Evolutionary conservation across 2,329 filamentous ascomycete species (phyloP), one percentile per base, ranked within the genome.

Genomic region (Incumbomyces lentus): DNA sequence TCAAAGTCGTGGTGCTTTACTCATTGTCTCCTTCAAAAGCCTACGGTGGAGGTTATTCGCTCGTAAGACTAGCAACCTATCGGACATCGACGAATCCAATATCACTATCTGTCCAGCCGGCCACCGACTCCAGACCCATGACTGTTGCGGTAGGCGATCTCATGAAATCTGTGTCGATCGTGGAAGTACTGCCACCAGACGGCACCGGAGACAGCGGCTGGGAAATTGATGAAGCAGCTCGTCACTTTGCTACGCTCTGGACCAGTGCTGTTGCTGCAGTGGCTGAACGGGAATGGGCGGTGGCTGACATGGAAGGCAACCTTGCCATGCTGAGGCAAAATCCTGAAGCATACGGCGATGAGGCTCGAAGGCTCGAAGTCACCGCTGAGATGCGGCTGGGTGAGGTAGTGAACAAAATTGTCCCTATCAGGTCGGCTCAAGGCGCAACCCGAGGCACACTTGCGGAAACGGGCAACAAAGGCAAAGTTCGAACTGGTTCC

Each of bases 351-450:
- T 81, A 87, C 1, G 87, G 81, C 0, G 82, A 92, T 44, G 87
- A 95, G 56, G 76, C 74, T 49, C 75, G 75, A 41, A 73, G 79
- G 22, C 67, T 96, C 54, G 75, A 86, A 35, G 72, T 88, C 4
- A 86, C 79, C 1, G 82, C 84, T 49, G 89, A 95, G 64, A 79
- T 96, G 52, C 80, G 83, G 37, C 71, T 98, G 8, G 89, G 92
- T 1, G 90, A 98, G 63, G 87, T 92, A 76, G 86, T 96, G 46
- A 98, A 98, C 60, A 77, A 80, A 29, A 94, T 96, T 46, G 77
- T 82, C 17, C 78, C 78, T 22, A 77, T 96, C 14, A 73, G 45
- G 78, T 93, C 8, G 73, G 78, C 22, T 71, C 79, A 2, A 34
- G 18, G 34, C 12, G 44, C 49, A 19, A 26, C 48, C 8, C 35